A percentile compares a stretch with the other conserved stretches of the same genome.
These are phyloP conservation scores for Nitzschia sp. DNA, from an alignment of 108 stramenopile species.

Conservation along the genomic window DNA sequence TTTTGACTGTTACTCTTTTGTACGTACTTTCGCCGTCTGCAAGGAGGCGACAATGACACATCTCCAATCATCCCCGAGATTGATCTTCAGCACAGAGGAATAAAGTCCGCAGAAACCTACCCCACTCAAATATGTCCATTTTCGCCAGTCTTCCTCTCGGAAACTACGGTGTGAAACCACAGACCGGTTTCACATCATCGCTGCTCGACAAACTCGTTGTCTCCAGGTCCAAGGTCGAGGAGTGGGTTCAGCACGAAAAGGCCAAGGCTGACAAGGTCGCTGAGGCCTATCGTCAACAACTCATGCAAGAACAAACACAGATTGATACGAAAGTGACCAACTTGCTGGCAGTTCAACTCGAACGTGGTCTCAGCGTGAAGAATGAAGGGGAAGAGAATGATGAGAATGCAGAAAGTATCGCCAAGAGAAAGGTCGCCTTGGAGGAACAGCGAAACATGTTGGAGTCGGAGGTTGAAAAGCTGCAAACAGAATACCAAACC, in stretches of 20 bases:
- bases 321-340: conserved; percentile 30
- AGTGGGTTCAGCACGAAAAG: conserved; percentile 36
- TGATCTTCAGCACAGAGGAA: not conserved
- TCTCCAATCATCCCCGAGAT: not conserved
- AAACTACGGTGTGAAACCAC: conserved; percentile 5
- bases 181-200: conserved; percentile 24
- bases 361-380: conserved; percentile 25
- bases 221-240: conserved; percentile 26
- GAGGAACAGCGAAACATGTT: conserved; percentile 12
- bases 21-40: too few species aligned
- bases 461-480: conserved; percentile 21
- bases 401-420: conserved; percentile 18
- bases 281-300: conserved; percentile 37
- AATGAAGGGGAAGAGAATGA: conserved; percentile 13
- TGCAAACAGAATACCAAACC: conserved; percentile 20
- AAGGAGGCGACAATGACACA: not conserved
- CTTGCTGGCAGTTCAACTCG: conserved; percentile 25
- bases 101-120: not conserved
- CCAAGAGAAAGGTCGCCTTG: conserved; percentile 5
- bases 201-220: conserved; percentile 21
- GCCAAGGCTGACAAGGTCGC: conserved; percentile 39
- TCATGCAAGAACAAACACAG: conserved; percentile 23
- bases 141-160: conserved; percentile 2
- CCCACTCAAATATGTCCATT: not conserved
- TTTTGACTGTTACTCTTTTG: not conserved